Base-by-base conservation (phyloP, 139 green algal genomes). In the Volvox reticuliferus region DNA sequence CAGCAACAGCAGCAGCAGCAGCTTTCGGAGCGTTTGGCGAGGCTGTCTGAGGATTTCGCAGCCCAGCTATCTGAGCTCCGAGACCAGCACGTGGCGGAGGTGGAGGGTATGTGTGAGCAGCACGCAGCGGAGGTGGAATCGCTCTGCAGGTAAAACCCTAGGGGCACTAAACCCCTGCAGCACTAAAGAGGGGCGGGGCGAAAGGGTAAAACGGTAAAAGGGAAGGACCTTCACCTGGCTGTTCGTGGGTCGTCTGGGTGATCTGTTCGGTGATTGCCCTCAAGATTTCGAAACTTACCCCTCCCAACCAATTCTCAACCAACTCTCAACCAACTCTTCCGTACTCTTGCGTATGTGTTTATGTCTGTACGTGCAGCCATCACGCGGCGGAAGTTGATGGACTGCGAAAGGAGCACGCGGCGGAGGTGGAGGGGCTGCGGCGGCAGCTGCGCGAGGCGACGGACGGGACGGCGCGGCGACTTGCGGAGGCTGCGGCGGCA, bases 41-140 rank as follows among this genome's bases (percentile, higher is more conserved):
- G 9, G 36, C 35, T 81, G 1, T 33, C 14, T 28, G 26, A 35
- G 30, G 35, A 87, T 55, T 50, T 50, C 28, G 79, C 44, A 26
- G 26, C 50, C 22, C 12, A 86, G 79, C 50, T 73, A 1, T 9
- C 78, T 35, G 78, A 32, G 78, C 78, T 84, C 30, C 78, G 37
- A 67, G 20, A 55, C 76, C 55, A 89, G 71, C 26, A 68, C 21
- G 78, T 19, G 78, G 1, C 37, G 21, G 78, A 84, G 78, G 37
- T 68, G 28, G 44, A 55, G 50, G 79, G 3, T 20, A 44, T 86
- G 50, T n/a, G 50, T 9, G 79, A 63, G 12, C 30, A 87, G 76
- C 44, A 95, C 77, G 73, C 92, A 17, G 77, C 55, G 16, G 44
- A 89, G 75, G 89, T 93, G 61, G 91, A 95, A 89, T 20, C 12